Base-by-base conservation (phyloP, 371 early-diverging fungal species). In the Blastocladiella emersonii region DNA sequence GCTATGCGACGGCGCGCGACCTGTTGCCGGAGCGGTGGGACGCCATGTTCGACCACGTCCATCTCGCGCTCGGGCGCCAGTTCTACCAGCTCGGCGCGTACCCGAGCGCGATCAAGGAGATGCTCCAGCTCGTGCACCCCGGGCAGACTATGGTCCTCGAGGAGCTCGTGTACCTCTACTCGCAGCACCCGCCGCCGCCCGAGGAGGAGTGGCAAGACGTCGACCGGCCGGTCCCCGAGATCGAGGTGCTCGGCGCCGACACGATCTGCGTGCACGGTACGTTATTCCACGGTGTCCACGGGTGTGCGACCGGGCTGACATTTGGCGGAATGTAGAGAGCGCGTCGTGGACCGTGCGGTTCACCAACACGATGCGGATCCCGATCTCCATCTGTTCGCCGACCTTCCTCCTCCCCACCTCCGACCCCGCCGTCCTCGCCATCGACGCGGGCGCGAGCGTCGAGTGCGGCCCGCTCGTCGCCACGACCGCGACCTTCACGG, bases 11-110 rank as follows among this genome's bases (percentile, higher is more conserved):
- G 0, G 49, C 49, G 15, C 25, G 17, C 36, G 21, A 30, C 25
- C 13, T 49, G 30, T 41, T 25, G 21, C 43, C 34, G 8, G 35
- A 21, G 23, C 6, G 25, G 23, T 61, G 61, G 61, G 19, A 21
- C 25, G 10, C 15, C n/a, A 49, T 64, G 65, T 0, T 7, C 21
- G 89, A 90, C 61, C 91, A 92, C 70, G 81, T 92, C 57, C 79
- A 90, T 65, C 92, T 91, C 68, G 84, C 89, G 1, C 76, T 93
- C 3, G 94, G 92, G 0, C 74, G 87, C 37, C 90, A 91, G 67
- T 72, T 66, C 36, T 72, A 55, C 69, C 71, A 76, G 30, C 56
- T 73, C 21, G 74, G 71, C 2, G 66, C 73, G 15, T 56, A 65
- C 7, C 64, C 65, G 25, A 62, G 34, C 0, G 70, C 75, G 0